Percentiles rank a stretch among this genome's conserved stretches.
Conservation (phyloP, 352 stramenopile species). For the Phytophthora sp. region DNA sequence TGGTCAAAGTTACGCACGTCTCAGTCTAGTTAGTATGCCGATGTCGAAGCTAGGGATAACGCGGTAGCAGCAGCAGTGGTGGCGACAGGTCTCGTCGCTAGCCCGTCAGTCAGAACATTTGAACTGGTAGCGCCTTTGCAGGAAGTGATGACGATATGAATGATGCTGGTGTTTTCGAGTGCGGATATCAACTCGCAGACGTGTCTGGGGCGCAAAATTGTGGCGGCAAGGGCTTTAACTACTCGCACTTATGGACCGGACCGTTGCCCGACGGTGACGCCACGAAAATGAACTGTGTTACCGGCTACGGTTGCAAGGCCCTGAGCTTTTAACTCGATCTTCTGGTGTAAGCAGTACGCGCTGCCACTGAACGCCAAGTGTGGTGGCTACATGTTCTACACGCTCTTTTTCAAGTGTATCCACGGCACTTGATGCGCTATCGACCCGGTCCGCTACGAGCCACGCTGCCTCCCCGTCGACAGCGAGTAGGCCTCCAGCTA, state of each 20-base stretch:
- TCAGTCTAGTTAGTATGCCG: neutral
- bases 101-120: neutral
- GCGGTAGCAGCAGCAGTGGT: neutral
- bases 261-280: conserved; percentile 14
- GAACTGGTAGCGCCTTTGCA: neutral
- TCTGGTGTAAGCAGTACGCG: conserved; percentile 37
- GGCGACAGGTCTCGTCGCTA: neutral
- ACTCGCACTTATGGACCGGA: conserved; percentile 29
- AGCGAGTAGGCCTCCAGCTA: too few relatives aligned
- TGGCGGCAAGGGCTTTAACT: conserved; percentile 28
- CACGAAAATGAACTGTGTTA: conserved; percentile 30
- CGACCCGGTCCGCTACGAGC: conserved; percentile 17
- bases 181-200: conserved; percentile 24
- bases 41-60: neutral
- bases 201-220: conserved; percentile 31
- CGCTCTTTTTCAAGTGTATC: conserved; percentile 35
- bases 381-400: conserved; percentile 35
- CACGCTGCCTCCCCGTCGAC: conserved; percentile 22
- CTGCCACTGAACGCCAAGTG: conserved; percentile 30
- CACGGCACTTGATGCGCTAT: conserved; percentile 28
- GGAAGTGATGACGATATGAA: neutral
- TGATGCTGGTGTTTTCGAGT: neutral
- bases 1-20: too few relatives aligned
- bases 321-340: conserved; percentile 13
- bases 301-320: conserved; percentile 25